Base-by-base conservation (phyloP, 2,329 filamentous ascomycete species). In the Pseudopithomyces chartarum region DNA sequence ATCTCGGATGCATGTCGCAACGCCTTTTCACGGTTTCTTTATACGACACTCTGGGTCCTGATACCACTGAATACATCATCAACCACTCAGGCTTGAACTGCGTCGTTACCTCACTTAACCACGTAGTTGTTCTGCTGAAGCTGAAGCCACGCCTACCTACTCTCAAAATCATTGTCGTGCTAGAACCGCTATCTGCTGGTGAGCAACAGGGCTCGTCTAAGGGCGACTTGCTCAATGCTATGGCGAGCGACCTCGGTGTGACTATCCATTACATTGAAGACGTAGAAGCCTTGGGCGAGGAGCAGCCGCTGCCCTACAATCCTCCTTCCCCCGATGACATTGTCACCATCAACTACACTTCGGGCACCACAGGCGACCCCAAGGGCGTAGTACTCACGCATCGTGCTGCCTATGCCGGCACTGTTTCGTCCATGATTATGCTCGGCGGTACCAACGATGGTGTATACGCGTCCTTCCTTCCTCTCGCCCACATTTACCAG, bases 51-150 rank as follows among this genome's bases (percentile, higher is more conserved):
- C 85, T 99, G 5, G 94, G 94, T 10, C 89, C 94, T 12, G 91
- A 97, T 64, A 87, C 93, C 2, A 93, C 91, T 55, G 92, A 98
- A 79, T 98, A 91, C 79, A 97, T 99, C 76, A 90, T 98, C 80
- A 96, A 96, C 77, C 94, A 98, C 75, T 87, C 92, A 53, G 84
- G 88, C 60, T 80, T 98, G 55, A 77, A 83, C 56, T 91, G 88
- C 68, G 86, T 98, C 38, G 87, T 90, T 60, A 88, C 90, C 56
- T 92, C 90, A 26, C 81, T 97, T 44, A 86, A 87, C 42, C 93
- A 97, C 70, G 87, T 97, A 52, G 88, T 92, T 1, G 85, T 87
- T 15, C 84, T 97, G 53, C 82, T 97, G 60, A 93, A 92, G 80
- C 80, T 97, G 64, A 87, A 87, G 64, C 82, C 90, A n/a, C 84